Evolutionary conservation across 345 rosid species (phyloP).

Genomic region (Heritiera fomes): DNA sequence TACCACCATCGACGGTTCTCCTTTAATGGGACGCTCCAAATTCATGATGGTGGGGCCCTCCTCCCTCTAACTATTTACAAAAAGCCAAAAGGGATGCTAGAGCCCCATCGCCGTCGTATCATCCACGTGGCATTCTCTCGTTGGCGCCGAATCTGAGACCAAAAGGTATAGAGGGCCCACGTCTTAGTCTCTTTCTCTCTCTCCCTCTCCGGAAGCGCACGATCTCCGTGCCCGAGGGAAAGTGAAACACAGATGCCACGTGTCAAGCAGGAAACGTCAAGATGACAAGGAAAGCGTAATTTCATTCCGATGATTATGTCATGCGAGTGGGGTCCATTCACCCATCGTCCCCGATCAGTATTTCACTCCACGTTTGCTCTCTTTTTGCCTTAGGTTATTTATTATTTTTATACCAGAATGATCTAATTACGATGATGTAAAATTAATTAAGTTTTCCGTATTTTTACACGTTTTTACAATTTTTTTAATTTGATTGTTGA

Average conservation of each 20-base stretch:
- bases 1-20: slow-evolving; percentile 39
- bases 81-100: background rate
- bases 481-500: too few species aligned
- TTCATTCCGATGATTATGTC: slow-evolving; percentile 37
- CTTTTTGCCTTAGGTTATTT: background rate
- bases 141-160: background rate
- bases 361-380: slow-evolving; percentile 22
- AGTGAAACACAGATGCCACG: slow-evolving; percentile 31
- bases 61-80: background rate
- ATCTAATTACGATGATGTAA: too few species aligned
- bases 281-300: slow-evolving; percentile 39
- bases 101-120: background rate
- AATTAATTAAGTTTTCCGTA: too few species aligned
- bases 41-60: slow-evolving; percentile 28
- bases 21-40: background rate
- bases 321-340: background rate
- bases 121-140: slow-evolving; percentile 8
- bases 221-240: slow-evolving; percentile 47
- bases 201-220: background rate
- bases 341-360: background rate
- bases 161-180: background rate
- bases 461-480: too few species aligned
- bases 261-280: slow-evolving; percentile 35
- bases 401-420: too few species aligned
- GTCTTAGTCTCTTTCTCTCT: background rate